Evolutionary conservation across 1,284 basidiomycete species (phyloP), one percentile per base, ranked within the genome.

Genomic region (Ganoderma resinaceum): DNA sequence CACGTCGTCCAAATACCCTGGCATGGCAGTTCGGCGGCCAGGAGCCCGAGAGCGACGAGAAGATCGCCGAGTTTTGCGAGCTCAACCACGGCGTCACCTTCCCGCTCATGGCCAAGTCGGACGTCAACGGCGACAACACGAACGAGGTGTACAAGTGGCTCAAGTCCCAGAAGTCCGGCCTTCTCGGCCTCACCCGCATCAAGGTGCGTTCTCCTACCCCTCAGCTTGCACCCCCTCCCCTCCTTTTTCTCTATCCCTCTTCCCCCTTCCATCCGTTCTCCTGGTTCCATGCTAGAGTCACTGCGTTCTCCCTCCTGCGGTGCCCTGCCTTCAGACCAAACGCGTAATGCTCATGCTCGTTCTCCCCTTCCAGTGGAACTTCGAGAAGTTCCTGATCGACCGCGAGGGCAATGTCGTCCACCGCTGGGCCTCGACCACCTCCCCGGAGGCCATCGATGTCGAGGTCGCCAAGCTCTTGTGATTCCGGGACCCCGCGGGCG

Each of bases 141-240:
- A 95, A 95, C 80, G 87, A 93, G 76, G 93, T 95, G 9, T 97
- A 89, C 84, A 88, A 92, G 70, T 97, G 90, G 88, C 87, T 97
- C 76, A 97, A 97, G 86, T 82, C 83, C 58, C 83, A 94, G 81
- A 93, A 94, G 81, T 72, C 90, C 2, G 93, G 93, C 9, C 74
- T 95, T 52, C 78, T 95, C 59, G 93, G 94, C 37, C 81, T 94
- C 63, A 86, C 87, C 23, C 85, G 91, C 63, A 94, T 95, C 82
- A 95, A 95, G 87, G 91, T 90, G 65, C 16, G 82, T 78, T 12
- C 37, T n/a, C 37, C 23, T 59, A 31, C 29, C 38, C 14, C 26
- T 35, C 14, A 12, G 9, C 3, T 23, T 8, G 14, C 31, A 35
- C 23, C n/a, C 23, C 38, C 59, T 26, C 23, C 43, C 49, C 5